Evolutionary conservation across 2,329 filamentous ascomycete species (phyloP), one percentile per base, ranked within the genome.

Genomic region (Tricladium varicosporioides): DNA sequence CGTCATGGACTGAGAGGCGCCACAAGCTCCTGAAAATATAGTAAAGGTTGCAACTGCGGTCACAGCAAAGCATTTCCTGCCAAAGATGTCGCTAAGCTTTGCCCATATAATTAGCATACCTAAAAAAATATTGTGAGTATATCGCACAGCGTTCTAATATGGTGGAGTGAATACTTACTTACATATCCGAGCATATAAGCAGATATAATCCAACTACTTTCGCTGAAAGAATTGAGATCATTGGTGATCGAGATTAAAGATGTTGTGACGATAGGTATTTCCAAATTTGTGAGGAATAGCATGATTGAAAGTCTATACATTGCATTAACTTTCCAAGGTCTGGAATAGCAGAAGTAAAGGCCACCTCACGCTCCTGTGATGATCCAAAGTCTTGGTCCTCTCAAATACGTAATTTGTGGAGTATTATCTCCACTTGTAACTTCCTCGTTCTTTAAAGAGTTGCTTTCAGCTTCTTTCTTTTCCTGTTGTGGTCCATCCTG

Each of bases 1-100:
- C 44, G 9, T 54, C 48, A 47, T 64, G 33, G 60, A 52, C 48
- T 54, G 53, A 40, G 45, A 27, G 8, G 48, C 58, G 11, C 56
- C 56, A 33, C 56, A 59, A 22, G 50, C 49, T 2, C 47, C 47
- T 11, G 54, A 56, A 15, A 52, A 52, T 11, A 42, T 43, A 7
- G 43, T 56, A 46, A 56, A 56, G 7, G 48, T 8, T 8, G 16
- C n/a, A 11, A 51, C n/a, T 13, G 43, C 48, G n/a, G 14, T 16
- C n/a, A 56, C 42, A 10, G 47, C 33, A 18, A 43, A 22, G 15
- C n/a, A 10, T 43, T 56, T 56, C 15, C 46, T 36, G 14, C 54
- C 54, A 16, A 56, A 50, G 9, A 56, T 43, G 19, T 56, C 54
- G 33, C 48, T 48, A 18, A 56, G 33, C 14, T 51, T 56, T 14